Percentiles rank a stretch among this genome's conserved stretches.
These are phyloP conservation scores for Botryotinia narcissicola DNA, from an alignment of 2,329 filamentous ascomycete species.

Conservation along the genomic window DNA sequence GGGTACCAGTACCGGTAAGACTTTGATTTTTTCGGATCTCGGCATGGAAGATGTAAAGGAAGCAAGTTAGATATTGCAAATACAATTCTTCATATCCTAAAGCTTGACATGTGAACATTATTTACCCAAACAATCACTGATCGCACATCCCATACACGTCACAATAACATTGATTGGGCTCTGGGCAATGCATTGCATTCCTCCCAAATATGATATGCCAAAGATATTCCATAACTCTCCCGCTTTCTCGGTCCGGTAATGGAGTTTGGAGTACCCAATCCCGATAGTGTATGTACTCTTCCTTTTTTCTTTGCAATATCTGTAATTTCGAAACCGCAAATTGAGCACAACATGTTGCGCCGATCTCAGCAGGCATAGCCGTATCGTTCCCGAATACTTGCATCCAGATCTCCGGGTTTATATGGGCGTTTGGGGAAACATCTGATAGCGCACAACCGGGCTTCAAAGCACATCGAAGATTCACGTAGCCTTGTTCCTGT, in stretches of 20 bases:
- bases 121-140: constrained; percentile 17
- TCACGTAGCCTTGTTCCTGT: constrained; percentile 54
- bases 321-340: constrained; percentile 58
- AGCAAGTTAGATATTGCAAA: not conserved
- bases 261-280: constrained; percentile 58
- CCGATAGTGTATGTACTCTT: constrained; percentile 55
- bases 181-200: constrained; percentile 36
- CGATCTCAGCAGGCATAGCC: constrained; percentile 48
- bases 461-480: constrained; percentile 58
- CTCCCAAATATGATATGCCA: constrained; percentile 65
- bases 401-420: constrained; percentile 42
- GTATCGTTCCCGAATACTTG: constrained; percentile 29
- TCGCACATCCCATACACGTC: constrained; percentile 37
- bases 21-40: not conserved
- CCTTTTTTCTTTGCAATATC: constrained; percentile 47
- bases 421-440: constrained; percentile 44
- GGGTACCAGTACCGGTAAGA: not conserved
- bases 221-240: constrained; percentile 61
- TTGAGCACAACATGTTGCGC: constrained; percentile 59
- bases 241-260: constrained; percentile 54
- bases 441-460: constrained; percentile 49
- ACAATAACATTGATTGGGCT: constrained; percentile 35
- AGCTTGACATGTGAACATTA: constrained; percentile 22
- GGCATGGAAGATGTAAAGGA: not conserved
- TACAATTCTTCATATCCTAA: not conserved